Evolutionary conservation across 1,139 yeast genomes (phyloP), one percentile per base, ranked within the genome.

Genomic region (Citeromyces siamensis): DNA sequence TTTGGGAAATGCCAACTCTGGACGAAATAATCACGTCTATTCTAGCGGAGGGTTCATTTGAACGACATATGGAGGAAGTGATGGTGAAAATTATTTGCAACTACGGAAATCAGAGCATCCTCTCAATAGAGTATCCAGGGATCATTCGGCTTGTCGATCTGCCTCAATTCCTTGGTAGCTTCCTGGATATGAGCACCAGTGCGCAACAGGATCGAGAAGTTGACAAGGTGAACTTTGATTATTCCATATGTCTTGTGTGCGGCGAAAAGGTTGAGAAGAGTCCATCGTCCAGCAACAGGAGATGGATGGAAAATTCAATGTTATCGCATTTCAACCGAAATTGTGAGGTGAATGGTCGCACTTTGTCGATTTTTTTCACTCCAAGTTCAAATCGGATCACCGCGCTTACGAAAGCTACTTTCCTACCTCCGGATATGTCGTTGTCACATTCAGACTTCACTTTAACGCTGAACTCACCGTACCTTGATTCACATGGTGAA

Each of bases 401-500:
- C 5, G 36, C 37, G 10, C 21, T 39, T 7, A 20, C 10, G 16
- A 13, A 37, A 33, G 10, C 37, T 20, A 13, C 32, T 34, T 10
- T 32, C 14, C 19, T n/a, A 6, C 9, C 20, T 21, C 32, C 18
- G 20, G 23, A 26, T 35, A 10, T 35, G 31, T 31, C 37, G 17
- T n/a, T 16, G 23, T 13, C 36, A 33, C 19, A 19, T 31, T 5
- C 20, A 29, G n/a, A 39, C 34, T 49, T 56, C 17, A 43, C 56
- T 23, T 56, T 71, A 18, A 64, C 69, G 5, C 38, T 52, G 36
- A 45, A 48, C 12, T 81, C 83, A 0, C 90, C 90, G 2, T 81
- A 79, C 48, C 58, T 81, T 49, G 78, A 83, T 36, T 60, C 64
- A 5, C 85, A 79, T 51, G 93, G 93, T 20, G 90, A 81, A 51